Evolutionary conservation across 441 rosid genomes (phyloP), one percentile per base, ranked within the genome.

Genomic region (Eruca vesicaria): DNA sequence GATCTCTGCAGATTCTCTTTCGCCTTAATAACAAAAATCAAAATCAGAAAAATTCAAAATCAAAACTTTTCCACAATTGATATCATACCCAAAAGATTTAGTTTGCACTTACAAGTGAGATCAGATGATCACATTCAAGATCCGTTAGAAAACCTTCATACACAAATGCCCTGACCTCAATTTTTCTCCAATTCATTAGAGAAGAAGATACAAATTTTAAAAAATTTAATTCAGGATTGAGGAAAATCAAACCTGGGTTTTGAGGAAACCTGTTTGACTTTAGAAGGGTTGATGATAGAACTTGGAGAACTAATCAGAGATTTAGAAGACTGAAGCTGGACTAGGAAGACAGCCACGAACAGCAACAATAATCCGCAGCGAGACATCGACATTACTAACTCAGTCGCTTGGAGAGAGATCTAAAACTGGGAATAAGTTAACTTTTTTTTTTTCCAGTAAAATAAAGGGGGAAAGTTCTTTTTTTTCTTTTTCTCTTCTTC

Each of bases 1-100:
- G 99, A 95, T 86, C 97, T 90, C 86, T 89, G 90, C 57, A 94
- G 85, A 89, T 89, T 93, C 74, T 90, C 71, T 86, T 86, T 94
- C 36, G 96, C 98, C 97, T 93, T 21, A 12, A 2, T 12, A 41
- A 14, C 2, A 0, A 1, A 56, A 71, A 55, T 10, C 35, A 68
- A 56, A 53, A 26, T n/a, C 9, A 52, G 6, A 18, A 4, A 65
- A 21, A 52, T 18, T 21, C 16, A 3, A 53, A 63, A 16, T 2
- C 32, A 3, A 1, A 12, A 48, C 5, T 32, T 0, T 77, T 18
- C 63, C 35, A 72, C 69, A 45, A 29, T 29, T 61, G 26, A 75
- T 63, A 57, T 81, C 18, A 50, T 0, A 63, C 20, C 21, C 35
- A 56, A 16, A n/a, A 9, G 5, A 35, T 2, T 10, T 7, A 26